phyloP scores from a whole-genome alignment of 2,329 filamentous ascomycete species.

The Talaromyces albobiverticillius region DNA sequence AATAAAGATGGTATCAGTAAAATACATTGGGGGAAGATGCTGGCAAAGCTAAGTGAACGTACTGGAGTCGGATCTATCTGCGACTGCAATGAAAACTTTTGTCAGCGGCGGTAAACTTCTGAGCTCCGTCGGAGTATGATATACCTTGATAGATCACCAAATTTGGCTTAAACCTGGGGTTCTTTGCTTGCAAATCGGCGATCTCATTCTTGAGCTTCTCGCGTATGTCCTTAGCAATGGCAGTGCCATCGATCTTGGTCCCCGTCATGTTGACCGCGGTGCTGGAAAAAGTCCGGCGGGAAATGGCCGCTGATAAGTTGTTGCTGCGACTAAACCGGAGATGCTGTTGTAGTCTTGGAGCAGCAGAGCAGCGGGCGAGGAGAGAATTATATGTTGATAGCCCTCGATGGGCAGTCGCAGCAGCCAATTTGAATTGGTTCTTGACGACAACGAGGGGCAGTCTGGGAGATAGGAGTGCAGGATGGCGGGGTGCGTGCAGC shows the following conservation, averaged over 20 bases:
- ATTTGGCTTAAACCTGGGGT: slow-evolving; percentile 83
- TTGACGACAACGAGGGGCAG: slow-evolving; percentile 2
- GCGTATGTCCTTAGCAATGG: slow-evolving; percentile 88
- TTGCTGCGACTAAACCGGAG: not conserved
- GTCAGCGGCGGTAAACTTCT: not conserved
- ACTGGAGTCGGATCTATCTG: slow-evolving; percentile 90
- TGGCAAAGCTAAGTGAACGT: slow-evolving; percentile 34
- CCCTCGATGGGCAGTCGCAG: slow-evolving; percentile 9
- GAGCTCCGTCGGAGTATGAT: slow-evolving; percentile 22
- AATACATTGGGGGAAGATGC: slow-evolving; percentile 17
- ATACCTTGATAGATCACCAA: slow-evolving; percentile 93
- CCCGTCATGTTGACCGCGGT: slow-evolving; percentile 71
- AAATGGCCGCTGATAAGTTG: not conserved
- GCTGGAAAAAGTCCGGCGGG: slow-evolving; percentile 17
- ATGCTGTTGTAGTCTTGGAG: not conserved
- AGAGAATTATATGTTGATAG: not conserved
- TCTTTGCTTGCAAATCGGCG: slow-evolving; percentile 72
- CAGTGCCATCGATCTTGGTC: slow-evolving; percentile 90
- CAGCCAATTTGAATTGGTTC: not conserved
- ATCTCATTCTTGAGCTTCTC: slow-evolving; percentile 79
- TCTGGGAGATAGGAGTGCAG: slow-evolving; percentile 9
- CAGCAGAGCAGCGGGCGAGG: not conserved
- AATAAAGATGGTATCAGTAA: slow-evolving; percentile 23
- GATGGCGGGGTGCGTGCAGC: slow-evolving; percentile 16
- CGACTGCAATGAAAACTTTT: slow-evolving; percentile 58